Evolutionary conservation across 495 filamentous ascomycete species (phyloP), one percentile per base, ranked within the genome.

Genomic region (Penicillium goetzii): DNA sequence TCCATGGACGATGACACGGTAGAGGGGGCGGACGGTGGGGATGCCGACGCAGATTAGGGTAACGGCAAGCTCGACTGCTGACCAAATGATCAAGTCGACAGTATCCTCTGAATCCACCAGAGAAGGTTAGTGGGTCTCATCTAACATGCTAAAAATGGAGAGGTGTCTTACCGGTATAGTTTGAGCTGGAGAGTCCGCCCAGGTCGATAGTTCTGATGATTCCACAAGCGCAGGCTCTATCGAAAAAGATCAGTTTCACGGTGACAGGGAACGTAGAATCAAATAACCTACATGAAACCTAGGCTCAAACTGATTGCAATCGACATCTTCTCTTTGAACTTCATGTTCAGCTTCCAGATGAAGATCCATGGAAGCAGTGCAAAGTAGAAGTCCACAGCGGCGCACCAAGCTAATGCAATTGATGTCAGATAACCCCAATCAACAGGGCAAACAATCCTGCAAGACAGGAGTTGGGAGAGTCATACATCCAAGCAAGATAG

Each of bases 271-370:
- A 11, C 19, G 23, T 9, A 6, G 12, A 10, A 23, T 23, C 2
- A 4, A 23, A 23, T 3, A 2, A 56, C 61, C 1, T 9, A 70
- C 64, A 70, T 65, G 15, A 70, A 70, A 0, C 68, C 64, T n/a
- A 70, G 38, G 47, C 68, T 70, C 36, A 67, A 58, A 36, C 68
- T 70, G 43, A 67, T 62, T 0, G 68, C 68, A 6, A 70, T 70
- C 6, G 68, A 59, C 58, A 70, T 70, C 59, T 70, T 70, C 26
- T 70, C 64, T 36, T 67, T 67, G 45, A 67, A 65, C 15, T 59
- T 62, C 68, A 70, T 70, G 11, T 70, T 70, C 4, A 70, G 55
- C 38, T 67, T 64, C 68, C 68, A 70, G 34, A 71, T 65, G 51
- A 70, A 70, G 9, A 70, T 59, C 68, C 68, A 70, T 3, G 68